A percentile compares a stretch with the other conserved stretches of the same genome.
Conservation (phyloP, 2,329 filamentous ascomycete genomes). For the Claviceps sp. region DNA sequence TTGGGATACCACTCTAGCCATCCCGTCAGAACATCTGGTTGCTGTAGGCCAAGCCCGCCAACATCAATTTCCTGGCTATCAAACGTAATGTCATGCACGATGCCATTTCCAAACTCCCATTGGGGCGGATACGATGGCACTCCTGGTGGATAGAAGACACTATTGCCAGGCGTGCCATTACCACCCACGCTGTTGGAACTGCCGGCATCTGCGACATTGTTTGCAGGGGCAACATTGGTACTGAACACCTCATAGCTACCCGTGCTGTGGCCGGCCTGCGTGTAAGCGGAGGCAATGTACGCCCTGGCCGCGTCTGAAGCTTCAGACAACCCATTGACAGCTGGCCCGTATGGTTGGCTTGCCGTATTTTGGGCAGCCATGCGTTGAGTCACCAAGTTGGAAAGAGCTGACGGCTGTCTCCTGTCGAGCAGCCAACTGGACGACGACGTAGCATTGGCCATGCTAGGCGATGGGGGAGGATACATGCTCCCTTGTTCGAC, state of each 20-base stretch:
- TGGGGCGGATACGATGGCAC: constrained; percentile 16
- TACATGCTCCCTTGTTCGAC: constrained; percentile 31
- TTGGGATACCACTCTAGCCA: constrained; percentile 64
- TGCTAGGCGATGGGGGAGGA: constrained; percentile 34
- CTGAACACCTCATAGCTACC: constrained; percentile 25
- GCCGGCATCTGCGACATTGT: constrained; percentile 23
- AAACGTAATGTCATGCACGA: constrained; percentile 49
- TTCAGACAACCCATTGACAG: constrained; percentile 14
- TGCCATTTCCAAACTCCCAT: constrained; percentile 20
- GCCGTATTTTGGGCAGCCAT: constrained; percentile 1
- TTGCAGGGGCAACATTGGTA: constrained; percentile 28
- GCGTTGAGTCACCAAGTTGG: constrained; percentile 1
- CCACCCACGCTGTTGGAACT: not conserved
- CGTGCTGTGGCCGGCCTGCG: constrained; percentile 27
- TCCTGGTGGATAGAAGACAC: constrained; percentile 15
- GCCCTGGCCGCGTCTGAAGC: constrained; percentile 19
- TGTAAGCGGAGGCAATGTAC: constrained; percentile 22
- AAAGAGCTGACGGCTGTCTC: constrained; percentile 13
- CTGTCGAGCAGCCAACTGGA: constrained; percentile 17
- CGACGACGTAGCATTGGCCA: constrained; percentile 34
- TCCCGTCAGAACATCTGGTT: constrained; percentile 51
- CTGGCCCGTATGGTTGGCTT: constrained; percentile 11
- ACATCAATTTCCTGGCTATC: constrained; percentile 69
- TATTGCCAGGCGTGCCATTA: not conserved
- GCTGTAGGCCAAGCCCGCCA: constrained; percentile 42